Conservation (phyloP, 305 asterid genomes). For the Rubia peregrina region DNA sequence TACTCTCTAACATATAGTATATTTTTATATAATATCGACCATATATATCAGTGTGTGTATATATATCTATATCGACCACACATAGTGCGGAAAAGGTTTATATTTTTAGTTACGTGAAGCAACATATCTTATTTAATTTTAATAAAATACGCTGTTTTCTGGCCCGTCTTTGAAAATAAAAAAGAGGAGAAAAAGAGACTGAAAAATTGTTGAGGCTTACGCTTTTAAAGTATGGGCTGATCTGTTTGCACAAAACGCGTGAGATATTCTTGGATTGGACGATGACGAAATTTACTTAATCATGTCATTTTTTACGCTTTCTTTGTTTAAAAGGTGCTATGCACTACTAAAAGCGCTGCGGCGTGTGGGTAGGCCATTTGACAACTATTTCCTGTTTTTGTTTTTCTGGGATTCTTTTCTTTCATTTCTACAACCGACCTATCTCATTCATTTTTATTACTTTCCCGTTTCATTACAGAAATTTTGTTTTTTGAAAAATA, state of each 20-base stretch:
- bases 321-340: background rate
- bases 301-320: conserved; percentile 6
- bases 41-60: no score
- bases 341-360: background rate
- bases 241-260: conserved; percentile 22
- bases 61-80: no score
- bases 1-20: no score
- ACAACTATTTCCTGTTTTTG: no score
- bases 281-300: conserved; percentile 1
- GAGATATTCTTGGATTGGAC: background rate
- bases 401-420: no score
- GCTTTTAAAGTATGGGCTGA: conserved; percentile 18
- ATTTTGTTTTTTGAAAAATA: no score
- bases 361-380: background rate
- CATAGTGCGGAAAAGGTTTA: background rate
- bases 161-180: background rate
- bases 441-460: no score
- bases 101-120: conserved; percentile 22
- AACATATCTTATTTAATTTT: background rate
- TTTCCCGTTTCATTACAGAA: no score
- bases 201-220: background rate
- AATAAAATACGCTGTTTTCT: background rate
- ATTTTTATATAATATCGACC: no score
- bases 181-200: conserved; percentile 6
- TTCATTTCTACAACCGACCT: no score